Conservation (phyloP, 83 land plant species). For the Diphasiastrum complanatum region DNA sequence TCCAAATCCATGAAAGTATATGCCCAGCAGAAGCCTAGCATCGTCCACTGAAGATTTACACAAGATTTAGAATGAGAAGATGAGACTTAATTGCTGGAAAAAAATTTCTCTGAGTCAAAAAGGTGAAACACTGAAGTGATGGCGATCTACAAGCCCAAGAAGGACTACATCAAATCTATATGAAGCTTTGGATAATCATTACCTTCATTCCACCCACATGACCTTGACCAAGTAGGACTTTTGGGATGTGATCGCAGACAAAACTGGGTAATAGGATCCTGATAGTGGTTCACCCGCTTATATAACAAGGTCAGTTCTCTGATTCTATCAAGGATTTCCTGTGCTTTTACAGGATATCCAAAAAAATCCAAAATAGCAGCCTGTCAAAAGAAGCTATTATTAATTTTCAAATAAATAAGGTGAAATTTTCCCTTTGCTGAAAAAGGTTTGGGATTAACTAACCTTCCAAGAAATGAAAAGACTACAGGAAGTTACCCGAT, state of each 20-base stretch:
- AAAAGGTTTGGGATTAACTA: background rate
- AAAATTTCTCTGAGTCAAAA: background rate
- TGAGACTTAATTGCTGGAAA: background rate
- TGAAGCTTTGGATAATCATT: no score
- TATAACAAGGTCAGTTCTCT: constrained; percentile 74
- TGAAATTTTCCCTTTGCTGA: background rate
- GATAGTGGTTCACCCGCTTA: constrained; percentile 69
- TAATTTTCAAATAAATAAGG: background rate
- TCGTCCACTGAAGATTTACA: constrained; percentile 64
- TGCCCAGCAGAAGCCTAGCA: constrained; percentile 87
- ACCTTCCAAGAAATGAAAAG: background rate
- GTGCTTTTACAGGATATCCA: constrained; percentile 93
- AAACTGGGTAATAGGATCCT: constrained; percentile 78
- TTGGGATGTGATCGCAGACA: constrained; percentile 63
- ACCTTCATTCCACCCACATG: constrained; percentile 97
- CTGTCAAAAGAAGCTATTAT: constrained; percentile 30
- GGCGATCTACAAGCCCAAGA: no score
- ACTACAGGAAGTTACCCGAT: no score
- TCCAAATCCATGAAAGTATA: constrained; percentile 87
- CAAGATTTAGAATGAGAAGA: background rate
- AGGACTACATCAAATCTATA: no score
- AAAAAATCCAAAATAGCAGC: constrained; percentile 88
- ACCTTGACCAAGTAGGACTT: constrained; percentile 85
- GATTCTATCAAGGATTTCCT: constrained; percentile 73
- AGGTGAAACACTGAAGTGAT: background rate